Evolutionary conservation across 1,139 yeast genomes (phyloP).

Genomic region (Diutina siamensis): DNA sequence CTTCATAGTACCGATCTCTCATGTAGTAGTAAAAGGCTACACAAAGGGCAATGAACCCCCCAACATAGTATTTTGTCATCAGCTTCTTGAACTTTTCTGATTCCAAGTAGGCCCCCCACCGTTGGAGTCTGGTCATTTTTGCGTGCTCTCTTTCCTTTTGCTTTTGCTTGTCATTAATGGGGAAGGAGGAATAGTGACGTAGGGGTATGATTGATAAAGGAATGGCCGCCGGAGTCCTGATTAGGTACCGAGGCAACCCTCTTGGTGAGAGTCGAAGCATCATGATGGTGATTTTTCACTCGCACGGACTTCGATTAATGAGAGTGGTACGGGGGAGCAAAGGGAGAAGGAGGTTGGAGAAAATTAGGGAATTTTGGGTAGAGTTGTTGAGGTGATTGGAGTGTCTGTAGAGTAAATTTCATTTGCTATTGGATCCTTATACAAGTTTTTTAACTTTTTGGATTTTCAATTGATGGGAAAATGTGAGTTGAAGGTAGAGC

Average conservation of each 20-base stretch:
- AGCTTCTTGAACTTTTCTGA: conserved; percentile 27
- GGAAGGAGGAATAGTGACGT: not conserved
- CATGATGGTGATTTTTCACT: not conserved
- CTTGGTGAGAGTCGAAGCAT: not conserved
- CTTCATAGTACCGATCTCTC: conserved; percentile 56
- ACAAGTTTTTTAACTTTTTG: no score
- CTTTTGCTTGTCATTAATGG: not conserved
- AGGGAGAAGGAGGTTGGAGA: no score
- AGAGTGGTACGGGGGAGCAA: no score
- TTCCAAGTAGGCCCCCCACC: conserved; percentile 28
- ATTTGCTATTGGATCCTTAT: no score
- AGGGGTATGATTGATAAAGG: not conserved
- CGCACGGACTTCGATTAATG: no score
- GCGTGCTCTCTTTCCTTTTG: not conserved
- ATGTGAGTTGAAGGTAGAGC: no score
- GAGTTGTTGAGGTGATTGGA: no score
- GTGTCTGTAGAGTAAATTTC: no score
- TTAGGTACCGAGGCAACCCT: no score
- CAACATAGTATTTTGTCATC: conserved; percentile 40
- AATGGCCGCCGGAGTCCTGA: not conserved
- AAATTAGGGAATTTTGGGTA: no score
- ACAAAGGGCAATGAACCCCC: conserved; percentile 43
- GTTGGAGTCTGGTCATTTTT: conserved; percentile 10
- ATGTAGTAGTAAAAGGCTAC: conserved; percentile 55
- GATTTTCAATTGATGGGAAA: no score